phyloP scores from a whole-genome alignment of 2,329 filamentous ascomycete genomes.

The Exophiala phaeomuriformis region DNA sequence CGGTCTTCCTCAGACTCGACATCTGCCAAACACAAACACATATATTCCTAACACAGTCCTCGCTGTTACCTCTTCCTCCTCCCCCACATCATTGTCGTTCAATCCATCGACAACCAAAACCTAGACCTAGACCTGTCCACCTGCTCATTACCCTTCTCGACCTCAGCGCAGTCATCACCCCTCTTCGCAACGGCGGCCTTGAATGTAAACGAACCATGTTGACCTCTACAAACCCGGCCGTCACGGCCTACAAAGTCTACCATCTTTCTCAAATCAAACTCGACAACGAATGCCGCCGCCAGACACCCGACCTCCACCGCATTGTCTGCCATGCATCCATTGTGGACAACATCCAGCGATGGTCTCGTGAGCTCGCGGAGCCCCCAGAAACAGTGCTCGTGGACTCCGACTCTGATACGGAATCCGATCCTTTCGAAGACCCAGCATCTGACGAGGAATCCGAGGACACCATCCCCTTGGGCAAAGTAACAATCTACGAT shows the following conservation, averaged over 20 bases:
- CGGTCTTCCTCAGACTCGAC: too few relatives aligned
- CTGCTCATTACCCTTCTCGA: too few relatives aligned
- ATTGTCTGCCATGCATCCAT: conserved; percentile 20
- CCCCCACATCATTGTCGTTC: too few relatives aligned
- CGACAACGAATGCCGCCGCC: conserved; percentile 19
- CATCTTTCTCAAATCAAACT: conserved; percentile 20
- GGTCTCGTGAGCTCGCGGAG: conserved; percentile 19
- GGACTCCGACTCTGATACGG: conserved; percentile 17
- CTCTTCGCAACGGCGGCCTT: too few relatives aligned
- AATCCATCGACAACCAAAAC: too few relatives aligned
- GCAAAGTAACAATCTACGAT: conserved; percentile 19
- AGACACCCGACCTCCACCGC: conserved; percentile 19
- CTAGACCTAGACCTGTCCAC: too few relatives aligned
- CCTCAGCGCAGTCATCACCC: too few relatives aligned
- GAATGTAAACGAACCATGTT: conserved; percentile 1
- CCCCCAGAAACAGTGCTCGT: conserved; percentile 17
- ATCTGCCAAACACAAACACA: too few relatives aligned
- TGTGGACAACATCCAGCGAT: conserved; percentile 20
- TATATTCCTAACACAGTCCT: too few relatives aligned
- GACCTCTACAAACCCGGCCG: conserved; percentile 14
- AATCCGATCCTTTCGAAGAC: conserved; percentile 21
- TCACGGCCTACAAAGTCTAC: conserved; percentile 22
- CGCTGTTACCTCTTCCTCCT: too few relatives aligned
- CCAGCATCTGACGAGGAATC: conserved; percentile 9
- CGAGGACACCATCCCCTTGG: conserved; percentile 5